Percentiles rank a stretch among this genome's conserved stretches.
Conservation (phyloP, 306 rosid species). For the Cicer pinnatifidum region DNA sequence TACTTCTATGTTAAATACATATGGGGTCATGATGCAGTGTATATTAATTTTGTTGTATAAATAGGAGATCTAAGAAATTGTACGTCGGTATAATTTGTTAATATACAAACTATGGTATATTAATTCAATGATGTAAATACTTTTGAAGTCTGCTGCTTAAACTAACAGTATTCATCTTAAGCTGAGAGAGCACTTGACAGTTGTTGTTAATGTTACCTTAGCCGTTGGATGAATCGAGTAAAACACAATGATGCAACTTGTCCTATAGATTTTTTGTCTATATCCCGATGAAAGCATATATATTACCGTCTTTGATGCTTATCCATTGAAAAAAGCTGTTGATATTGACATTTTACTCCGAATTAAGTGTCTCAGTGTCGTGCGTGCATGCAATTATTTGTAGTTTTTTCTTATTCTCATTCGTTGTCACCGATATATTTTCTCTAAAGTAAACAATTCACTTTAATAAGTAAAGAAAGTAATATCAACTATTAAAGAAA, state of each 20-base stretch:
- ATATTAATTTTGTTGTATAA: slow-evolving; percentile 15
- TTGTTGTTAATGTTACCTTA: not conserved
- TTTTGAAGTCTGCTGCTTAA: slow-evolving; percentile 15
- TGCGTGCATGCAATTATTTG: not conserved
- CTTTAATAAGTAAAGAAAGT: too few species aligned
- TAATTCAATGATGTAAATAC: slow-evolving; percentile 5
- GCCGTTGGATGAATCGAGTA: not conserved
- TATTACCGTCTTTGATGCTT: not conserved
- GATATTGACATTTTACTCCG: not conserved
- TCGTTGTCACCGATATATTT: too few species aligned
- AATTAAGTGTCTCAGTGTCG: not conserved
- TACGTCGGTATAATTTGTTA: slow-evolving; percentile 35
- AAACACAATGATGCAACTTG: not conserved
- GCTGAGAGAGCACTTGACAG: not conserved
- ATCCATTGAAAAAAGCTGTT: not conserved
- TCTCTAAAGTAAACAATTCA: too few species aligned
- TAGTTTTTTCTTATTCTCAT: not conserved
- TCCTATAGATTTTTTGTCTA: not conserved
- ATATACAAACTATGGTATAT: not conserved
- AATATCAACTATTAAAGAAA: too few species aligned
- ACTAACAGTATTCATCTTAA: not conserved
- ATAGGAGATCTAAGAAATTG: slow-evolving; percentile 28
- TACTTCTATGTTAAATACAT: slow-evolving; percentile 33
- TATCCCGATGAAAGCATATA: not conserved
- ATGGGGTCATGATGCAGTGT: slow-evolving; percentile 36